Conservation (phyloP, 1,284 basidiomycete genomes). For the Heliocybe sulcata region DNA sequence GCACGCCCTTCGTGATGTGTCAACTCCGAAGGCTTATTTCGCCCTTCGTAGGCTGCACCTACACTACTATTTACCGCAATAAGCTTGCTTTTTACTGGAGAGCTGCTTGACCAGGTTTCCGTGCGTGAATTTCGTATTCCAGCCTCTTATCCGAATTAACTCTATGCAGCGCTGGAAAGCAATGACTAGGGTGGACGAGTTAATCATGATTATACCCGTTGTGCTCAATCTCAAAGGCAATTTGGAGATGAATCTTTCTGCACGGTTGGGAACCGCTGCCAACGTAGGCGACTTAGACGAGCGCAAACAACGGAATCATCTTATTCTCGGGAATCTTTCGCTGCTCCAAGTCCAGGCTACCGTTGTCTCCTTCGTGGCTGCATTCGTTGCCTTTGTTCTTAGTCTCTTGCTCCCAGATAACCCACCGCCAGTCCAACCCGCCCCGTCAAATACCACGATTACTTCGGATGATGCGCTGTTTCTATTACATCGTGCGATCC, state of each 20-base stretch:
- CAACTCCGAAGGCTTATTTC: neutral
- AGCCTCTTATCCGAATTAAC: neutral
- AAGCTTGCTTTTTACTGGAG: conserved; percentile 81
- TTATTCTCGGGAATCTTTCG: conserved; percentile 80
- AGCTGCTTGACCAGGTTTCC: conserved; percentile 81
- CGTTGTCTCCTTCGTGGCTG: conserved; percentile 84
- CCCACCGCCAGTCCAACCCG: conserved; percentile 8
- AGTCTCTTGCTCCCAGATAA: conserved; percentile 53
- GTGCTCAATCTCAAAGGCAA: conserved; percentile 96
- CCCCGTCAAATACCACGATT: neutral
- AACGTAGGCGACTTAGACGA: conserved; percentile 90
- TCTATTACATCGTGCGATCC: conserved; percentile 3
- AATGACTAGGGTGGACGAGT: conserved; percentile 86
- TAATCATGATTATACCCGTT: conserved; percentile 95
- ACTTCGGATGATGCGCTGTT: neutral
- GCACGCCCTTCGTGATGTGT: conserved; percentile 12
- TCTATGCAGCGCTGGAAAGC: conserved; percentile 72
- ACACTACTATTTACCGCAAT: conserved; percentile 66
- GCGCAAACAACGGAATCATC: conserved; percentile 50
- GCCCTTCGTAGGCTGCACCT: conserved; percentile 52
- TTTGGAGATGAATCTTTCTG: conserved; percentile 89
- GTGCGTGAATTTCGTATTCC: conserved; percentile 34
- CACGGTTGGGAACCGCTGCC: conserved; percentile 67
- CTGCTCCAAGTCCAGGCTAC: conserved; percentile 92
- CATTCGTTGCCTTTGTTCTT: conserved; percentile 71